phyloP scores from a whole-genome alignment of 352 stramenopile species.

The Pilasporangium apinafurcum region DNA sequence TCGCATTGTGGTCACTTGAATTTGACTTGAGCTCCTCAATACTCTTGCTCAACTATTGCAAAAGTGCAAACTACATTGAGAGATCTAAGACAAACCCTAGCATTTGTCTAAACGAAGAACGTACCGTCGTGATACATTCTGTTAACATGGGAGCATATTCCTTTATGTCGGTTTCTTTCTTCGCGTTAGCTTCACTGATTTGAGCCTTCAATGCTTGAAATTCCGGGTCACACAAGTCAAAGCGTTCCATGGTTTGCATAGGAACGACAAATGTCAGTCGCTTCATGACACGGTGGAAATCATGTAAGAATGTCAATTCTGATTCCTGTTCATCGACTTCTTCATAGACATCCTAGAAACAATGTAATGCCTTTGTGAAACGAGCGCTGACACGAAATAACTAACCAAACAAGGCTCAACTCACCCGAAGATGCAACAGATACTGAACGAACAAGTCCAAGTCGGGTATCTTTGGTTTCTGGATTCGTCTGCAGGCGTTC shows the following conservation, averaged over 20 bases:
- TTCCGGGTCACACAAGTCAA: conserved; percentile 34
- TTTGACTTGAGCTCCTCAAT: conserved; percentile 19
- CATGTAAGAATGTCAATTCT: conserved; percentile 35
- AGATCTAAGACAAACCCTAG: too few species aligned
- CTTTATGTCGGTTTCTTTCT: conserved; percentile 20
- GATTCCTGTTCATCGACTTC: conserved; percentile 36
- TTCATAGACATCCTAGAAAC: conserved; percentile 34
- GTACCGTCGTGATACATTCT: conserved; percentile 10
- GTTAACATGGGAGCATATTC: conserved; percentile 17
- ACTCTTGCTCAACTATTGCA: background rate
- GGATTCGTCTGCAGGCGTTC: conserved; percentile 27
- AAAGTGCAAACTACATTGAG: conserved; percentile 1
- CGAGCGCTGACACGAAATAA: background rate
- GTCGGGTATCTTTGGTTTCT: conserved; percentile 25
- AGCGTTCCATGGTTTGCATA: conserved; percentile 14
- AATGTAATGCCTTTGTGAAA: background rate
- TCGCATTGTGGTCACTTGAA: conserved; percentile 22
- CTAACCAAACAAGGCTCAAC: background rate
- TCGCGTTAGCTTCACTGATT: conserved; percentile 15
- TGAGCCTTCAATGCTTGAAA: conserved; percentile 32
- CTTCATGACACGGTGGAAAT: conserved; percentile 28
- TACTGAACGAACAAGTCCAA: conserved; percentile 44
- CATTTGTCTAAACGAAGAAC: background rate
- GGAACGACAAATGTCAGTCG: conserved; percentile 26
- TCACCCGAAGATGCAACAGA: conserved; percentile 41